phyloP scores from a whole-genome alignment of 2,329 filamentous ascomycete genomes.

The Ampelomyces quisqualis region DNA sequence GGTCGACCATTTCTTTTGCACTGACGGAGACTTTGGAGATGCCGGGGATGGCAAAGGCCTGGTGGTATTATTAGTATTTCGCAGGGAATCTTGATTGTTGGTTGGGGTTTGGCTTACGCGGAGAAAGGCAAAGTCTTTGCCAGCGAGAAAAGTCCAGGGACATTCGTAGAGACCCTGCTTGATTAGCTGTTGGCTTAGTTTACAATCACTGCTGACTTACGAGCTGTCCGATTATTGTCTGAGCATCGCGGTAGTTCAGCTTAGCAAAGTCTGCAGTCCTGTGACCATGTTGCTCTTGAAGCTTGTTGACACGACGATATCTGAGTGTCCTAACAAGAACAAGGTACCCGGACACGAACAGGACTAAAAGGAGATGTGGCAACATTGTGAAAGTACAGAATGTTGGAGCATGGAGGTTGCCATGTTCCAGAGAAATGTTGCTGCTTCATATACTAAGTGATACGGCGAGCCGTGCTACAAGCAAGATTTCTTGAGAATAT shows the following conservation, averaged over 20 bases:
- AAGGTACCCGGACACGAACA: constrained; percentile 3
- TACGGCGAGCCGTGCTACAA: no score
- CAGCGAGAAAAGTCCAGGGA: constrained; percentile 9
- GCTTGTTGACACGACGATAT: constrained; percentile 6
- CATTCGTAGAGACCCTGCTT: constrained; percentile 8
- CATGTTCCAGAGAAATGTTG: no score
- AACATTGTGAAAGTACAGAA: neutral
- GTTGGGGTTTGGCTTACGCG: neutral
- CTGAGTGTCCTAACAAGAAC: constrained; percentile 4
- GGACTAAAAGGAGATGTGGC: neutral
- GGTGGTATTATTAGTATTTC: neutral
- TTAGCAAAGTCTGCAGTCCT: constrained; percentile 3
- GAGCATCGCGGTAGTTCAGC: constrained; percentile 9
- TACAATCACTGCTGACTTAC: neutral
- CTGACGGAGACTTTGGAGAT: constrained; percentile 11
- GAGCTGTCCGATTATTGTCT: constrained; percentile 1
- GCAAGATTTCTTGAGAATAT: no score
- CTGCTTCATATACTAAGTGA: no score
- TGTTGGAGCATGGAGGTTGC: no score
- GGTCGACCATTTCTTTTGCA: constrained; percentile 10
- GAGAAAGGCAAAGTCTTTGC: constrained; percentile 12
- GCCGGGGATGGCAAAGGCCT: constrained; percentile 12
- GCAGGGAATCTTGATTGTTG: neutral
- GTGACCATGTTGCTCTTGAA: constrained; percentile 6
- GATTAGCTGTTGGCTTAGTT: neutral